Conservation (phyloP, 2,329 filamentous ascomycete genomes). For the Coniochaeta pulveracea region DNA sequence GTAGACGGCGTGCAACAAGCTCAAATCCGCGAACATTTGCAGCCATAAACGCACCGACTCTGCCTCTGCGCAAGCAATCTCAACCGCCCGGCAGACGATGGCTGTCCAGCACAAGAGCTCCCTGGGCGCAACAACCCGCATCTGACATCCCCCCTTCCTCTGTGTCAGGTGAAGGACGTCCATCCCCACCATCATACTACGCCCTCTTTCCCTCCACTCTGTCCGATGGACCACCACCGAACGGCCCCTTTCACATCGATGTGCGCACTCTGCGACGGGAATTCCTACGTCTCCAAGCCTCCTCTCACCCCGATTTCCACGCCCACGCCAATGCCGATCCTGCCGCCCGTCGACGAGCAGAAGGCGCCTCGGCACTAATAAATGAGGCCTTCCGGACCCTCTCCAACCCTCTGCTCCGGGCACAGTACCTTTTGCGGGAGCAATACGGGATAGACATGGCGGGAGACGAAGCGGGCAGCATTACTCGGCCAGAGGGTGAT, state of each 20-base stretch:
- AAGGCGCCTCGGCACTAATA: conserved; percentile 69
- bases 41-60: neutral
- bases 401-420: conserved; percentile 62
- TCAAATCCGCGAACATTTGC: neutral
- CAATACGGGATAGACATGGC: conserved; percentile 66
- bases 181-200: conserved; percentile 43
- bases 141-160: neutral
- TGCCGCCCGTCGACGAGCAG: conserved; percentile 37
- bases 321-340: conserved; percentile 15
- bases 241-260: conserved; percentile 66
- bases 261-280: conserved; percentile 62
- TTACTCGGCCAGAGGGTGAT: conserved; percentile 47
- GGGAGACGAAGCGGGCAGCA: conserved; percentile 63
- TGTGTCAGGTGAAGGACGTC: conserved; percentile 2
- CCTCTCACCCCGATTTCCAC: conserved; percentile 63
- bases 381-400: conserved; percentile 91
- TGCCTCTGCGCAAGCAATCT: neutral
- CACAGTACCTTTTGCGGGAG: conserved; percentile 72
- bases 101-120: conserved; percentile 3
- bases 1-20: neutral
- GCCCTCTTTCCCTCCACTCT: conserved; percentile 77
- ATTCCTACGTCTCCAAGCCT: conserved; percentile 74
- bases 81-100: conserved; percentile 1
- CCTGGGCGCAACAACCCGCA: neutral
- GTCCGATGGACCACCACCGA: conserved; percentile 65